Conservation (phyloP, 169 alveolate genomes). For the Eimeria sp. region DNA sequence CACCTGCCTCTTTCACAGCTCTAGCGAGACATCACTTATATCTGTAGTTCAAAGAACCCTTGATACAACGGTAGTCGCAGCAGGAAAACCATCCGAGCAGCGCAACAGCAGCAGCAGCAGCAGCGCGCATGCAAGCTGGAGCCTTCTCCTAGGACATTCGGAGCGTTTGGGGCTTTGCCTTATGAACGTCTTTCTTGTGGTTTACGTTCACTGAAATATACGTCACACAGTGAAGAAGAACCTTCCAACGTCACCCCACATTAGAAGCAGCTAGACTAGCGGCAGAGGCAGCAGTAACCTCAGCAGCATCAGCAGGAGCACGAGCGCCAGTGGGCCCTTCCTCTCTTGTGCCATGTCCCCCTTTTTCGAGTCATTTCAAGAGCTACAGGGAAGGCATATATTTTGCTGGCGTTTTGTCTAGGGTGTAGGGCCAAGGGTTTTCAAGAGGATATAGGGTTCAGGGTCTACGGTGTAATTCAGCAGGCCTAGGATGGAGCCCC, state of each 20-base stretch:
- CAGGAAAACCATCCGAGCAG: neutral
- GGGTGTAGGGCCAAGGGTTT: neutral
- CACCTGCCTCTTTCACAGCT: neutral
- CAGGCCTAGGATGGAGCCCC: constrained; percentile 9
- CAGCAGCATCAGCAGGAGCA: neutral
- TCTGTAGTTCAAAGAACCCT: neutral
- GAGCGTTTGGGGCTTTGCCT: neutral
- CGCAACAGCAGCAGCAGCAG: constrained; percentile 15
- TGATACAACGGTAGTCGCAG: neutral
- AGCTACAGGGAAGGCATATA: neutral
- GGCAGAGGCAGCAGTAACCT: neutral
- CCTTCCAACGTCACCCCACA: neutral
- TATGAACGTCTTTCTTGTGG: neutral
- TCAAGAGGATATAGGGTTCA: neutral
- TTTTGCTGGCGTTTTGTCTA: neutral
- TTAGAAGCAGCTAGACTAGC: neutral
- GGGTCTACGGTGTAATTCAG: neutral
- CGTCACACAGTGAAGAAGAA: neutral
- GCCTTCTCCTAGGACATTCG: neutral
- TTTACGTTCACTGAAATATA: neutral
- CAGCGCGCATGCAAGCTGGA: constrained; percentile 32
- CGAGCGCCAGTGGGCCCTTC: neutral
- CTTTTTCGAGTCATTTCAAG: neutral
- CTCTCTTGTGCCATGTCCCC: neutral
- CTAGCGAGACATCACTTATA: neutral